These are phyloP conservation scores for Pleurotus giganteus DNA, from an alignment of 768 basidiomycete species.

Conservation along the genomic window DNA sequence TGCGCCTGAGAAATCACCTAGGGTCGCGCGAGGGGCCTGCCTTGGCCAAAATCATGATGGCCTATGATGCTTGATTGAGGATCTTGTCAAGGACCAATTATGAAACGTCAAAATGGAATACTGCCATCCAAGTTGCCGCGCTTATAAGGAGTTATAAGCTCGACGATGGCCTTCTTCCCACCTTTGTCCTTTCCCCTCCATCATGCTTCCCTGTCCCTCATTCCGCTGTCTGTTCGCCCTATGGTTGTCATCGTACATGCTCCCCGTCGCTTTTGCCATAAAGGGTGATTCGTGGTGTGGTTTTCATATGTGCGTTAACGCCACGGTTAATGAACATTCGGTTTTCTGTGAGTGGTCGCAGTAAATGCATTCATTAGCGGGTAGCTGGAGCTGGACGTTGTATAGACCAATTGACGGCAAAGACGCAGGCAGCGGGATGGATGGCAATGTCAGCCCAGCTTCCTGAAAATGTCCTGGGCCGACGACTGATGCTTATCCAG, in stretches of 20 bases:
- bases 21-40: background rate
- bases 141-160: background rate
- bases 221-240: background rate
- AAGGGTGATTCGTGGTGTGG: slow-evolving; percentile 46
- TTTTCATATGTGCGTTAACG: slow-evolving; percentile 44
- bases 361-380: background rate
- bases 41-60: background rate
- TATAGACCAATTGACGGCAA: slow-evolving; percentile 43
- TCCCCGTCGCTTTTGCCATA: slow-evolving; percentile 23
- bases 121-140: too few relatives aligned
- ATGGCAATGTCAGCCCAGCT: slow-evolving; percentile 44
- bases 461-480: background rate
- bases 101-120: slow-evolving; percentile 7
- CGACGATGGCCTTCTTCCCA: background rate
- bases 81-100: slow-evolving; percentile 2
- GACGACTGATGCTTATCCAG: slow-evolving; percentile 22
- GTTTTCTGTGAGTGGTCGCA: slow-evolving; percentile 38
- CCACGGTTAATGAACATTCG: slow-evolving; percentile 37
- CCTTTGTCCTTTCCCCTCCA: background rate
- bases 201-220: slow-evolving; percentile 1
- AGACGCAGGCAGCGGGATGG: slow-evolving; percentile 45
- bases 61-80: background rate
- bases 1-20: background rate
- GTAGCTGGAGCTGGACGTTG: background rate
- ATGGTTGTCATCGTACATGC: slow-evolving; percentile 11